Percentiles rank a stretch among this genome's conserved stretches.
These are phyloP conservation scores for Lunasporangiospora selenospora DNA, from an alignment of 192 early-diverging fungal species.

Conservation along the genomic window DNA sequence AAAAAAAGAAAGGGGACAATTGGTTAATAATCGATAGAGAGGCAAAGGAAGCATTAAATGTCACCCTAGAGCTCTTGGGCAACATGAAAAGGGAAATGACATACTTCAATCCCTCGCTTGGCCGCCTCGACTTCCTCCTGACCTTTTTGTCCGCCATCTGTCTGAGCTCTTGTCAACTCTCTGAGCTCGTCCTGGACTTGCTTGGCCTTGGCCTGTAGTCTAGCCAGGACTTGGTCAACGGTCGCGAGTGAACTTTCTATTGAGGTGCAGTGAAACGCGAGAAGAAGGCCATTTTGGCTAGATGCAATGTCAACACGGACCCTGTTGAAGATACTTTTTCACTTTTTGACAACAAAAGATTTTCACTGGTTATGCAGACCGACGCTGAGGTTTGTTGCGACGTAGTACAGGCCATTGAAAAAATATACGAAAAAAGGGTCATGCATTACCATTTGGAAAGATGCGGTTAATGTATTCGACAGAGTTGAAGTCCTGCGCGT, in stretches of 20 bases:
- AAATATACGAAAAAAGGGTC: neutral
- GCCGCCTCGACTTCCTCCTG: conserved; percentile 72
- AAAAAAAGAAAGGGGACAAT: conserved; percentile 32
- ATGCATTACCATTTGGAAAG: conserved; percentile 72
- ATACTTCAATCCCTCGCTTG: conserved; percentile 77
- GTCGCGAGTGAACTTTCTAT: conserved; percentile 69
- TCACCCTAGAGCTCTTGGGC: no score
- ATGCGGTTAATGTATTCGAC: conserved; percentile 81
- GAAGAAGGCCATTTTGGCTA: no score
- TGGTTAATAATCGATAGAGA: no score
- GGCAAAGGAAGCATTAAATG: no score
- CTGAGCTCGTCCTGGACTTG: conserved; percentile 70
- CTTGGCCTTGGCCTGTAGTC: conserved; percentile 64
- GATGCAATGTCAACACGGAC: no score
- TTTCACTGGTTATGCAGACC: no score
- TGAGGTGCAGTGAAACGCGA: no score
- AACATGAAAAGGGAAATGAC: neutral
- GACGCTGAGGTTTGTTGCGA: no score
- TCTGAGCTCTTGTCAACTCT: conserved; percentile 75
- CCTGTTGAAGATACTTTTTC: no score
- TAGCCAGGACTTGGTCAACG: conserved; percentile 69
- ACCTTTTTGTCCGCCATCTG: conserved; percentile 63
- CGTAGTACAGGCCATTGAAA: no score
- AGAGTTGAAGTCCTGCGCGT: conserved; percentile 74
- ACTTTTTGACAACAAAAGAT: no score